Conservation (phyloP, 2,329 filamentous ascomycete genomes). For the Aspergillus fumigatiaffinis region DNA sequence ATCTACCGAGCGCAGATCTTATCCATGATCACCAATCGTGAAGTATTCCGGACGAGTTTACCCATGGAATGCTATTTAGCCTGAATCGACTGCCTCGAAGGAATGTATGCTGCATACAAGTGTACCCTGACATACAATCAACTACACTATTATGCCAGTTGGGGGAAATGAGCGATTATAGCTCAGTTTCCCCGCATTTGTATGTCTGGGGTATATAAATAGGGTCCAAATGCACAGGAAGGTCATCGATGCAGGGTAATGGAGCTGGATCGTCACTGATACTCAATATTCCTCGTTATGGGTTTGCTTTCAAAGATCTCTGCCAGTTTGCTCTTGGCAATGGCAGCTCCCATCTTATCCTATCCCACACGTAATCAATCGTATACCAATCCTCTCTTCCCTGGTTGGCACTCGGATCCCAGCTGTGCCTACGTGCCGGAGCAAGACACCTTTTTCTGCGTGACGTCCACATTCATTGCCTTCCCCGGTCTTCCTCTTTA, state of each 20-base stretch:
- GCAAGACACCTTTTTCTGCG: slow-evolving; percentile 43
- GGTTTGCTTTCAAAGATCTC: not conserved
- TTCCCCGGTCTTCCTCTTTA: slow-evolving; percentile 47
- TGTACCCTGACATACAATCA: not conserved
- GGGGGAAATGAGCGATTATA: not conserved
- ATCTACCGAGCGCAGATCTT: not conserved
- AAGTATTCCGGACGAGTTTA: not conserved
- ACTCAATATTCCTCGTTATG: not conserved
- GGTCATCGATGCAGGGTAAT: not conserved
- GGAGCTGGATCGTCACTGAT: not conserved
- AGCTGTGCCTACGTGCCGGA: slow-evolving; percentile 40
- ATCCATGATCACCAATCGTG: not conserved
- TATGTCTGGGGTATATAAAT: not conserved
- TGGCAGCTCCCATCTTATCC: not conserved
- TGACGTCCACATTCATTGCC: slow-evolving; percentile 42
- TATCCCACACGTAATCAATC: not conserved
- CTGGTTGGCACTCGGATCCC: slow-evolving; percentile 47
- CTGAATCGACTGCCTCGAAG: not conserved
- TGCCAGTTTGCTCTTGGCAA: not conserved
- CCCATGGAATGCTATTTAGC: not conserved
- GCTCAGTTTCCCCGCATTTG: not conserved
- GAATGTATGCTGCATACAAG: not conserved
- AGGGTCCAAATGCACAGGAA: not conserved
- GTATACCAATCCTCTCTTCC: slow-evolving; percentile 42
- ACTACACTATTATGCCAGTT: not conserved